Conservation (phyloP, 495 filamentous ascomycete species). For the Xylaria cubensis region DNA sequence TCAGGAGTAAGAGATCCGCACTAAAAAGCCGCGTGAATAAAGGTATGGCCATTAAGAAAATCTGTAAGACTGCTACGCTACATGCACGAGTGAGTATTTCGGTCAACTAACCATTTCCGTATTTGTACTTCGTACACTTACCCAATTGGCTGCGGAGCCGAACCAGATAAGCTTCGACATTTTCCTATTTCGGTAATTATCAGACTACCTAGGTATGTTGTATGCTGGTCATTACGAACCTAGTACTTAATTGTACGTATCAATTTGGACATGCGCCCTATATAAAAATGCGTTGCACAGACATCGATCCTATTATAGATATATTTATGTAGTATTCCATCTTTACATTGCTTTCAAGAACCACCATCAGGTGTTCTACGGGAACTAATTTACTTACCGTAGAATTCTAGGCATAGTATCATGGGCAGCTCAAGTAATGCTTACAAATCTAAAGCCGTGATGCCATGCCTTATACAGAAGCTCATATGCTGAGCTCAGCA, state of each 20-base stretch:
- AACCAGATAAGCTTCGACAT: constrained; percentile 9
- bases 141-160: constrained; percentile 1
- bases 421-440: constrained; percentile 9
- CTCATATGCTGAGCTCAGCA: neutral
- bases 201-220: no score
- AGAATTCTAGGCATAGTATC: neutral
- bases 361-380: neutral
- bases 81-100: no score
- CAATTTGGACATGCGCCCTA: neutral
- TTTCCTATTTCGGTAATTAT: constrained; percentile 16
- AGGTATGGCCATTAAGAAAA: no score
- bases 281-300: neutral
- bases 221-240: neutral
- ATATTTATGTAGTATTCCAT: constrained; percentile 8
- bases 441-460: constrained; percentile 12
- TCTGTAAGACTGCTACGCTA: no score
- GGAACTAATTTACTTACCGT: neutral
- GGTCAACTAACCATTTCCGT: neutral
- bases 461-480: neutral
- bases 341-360: neutral
- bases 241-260: neutral
- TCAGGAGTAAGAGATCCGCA: neutral
- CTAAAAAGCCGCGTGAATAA: neutral
- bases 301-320: neutral
- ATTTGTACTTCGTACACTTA: neutral